Percentiles rank a stretch among this genome's conserved stretches.
Evolutionary conservation across 2,329 filamentous ascomycete genomes (phyloP).

Genomic region (Pezicula radicicola): DNA sequence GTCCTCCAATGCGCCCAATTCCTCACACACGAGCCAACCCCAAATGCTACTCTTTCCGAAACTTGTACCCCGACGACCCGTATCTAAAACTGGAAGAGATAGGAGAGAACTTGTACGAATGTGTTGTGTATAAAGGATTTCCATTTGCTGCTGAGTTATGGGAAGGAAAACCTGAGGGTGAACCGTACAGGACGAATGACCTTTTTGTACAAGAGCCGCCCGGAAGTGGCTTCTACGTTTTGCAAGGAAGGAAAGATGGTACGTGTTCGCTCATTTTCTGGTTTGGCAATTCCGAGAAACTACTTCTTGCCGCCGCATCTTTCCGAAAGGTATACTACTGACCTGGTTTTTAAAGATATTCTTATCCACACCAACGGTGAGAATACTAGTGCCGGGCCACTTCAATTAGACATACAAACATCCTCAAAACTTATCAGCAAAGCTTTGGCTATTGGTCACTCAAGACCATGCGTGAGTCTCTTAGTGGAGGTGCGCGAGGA

Average conservation of each 20-base stretch:
- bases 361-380: constrained; percentile 29
- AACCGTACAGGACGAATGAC: constrained; percentile 28
- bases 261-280: no score
- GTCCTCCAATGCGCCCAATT: constrained; percentile 27
- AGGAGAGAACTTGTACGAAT: constrained; percentile 26
- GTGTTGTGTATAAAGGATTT: constrained; percentile 28
- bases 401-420: constrained; percentile 26
- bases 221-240: constrained; percentile 24
- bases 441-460: constrained; percentile 23
- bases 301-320: no score
- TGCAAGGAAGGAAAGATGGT: constrained; percentile 28
- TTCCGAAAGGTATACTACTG: no score
- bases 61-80: constrained; percentile 24
- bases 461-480: constrained; percentile 21
- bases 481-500: constrained; percentile 22
- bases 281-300: no score
- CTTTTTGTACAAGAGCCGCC: constrained; percentile 28
- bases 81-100: constrained; percentile 26
- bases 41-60: constrained; percentile 25
- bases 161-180: constrained; percentile 18
- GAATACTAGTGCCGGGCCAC: constrained; percentile 25
- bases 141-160: constrained; percentile 30
- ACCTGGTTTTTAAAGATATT: constrained; percentile 12
- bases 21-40: constrained; percentile 23
- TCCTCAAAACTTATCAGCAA: constrained; percentile 20